Evolutionary conservation across 2,329 filamentous ascomycete species (phyloP).

Genomic region (Fusarium sp.): DNA sequence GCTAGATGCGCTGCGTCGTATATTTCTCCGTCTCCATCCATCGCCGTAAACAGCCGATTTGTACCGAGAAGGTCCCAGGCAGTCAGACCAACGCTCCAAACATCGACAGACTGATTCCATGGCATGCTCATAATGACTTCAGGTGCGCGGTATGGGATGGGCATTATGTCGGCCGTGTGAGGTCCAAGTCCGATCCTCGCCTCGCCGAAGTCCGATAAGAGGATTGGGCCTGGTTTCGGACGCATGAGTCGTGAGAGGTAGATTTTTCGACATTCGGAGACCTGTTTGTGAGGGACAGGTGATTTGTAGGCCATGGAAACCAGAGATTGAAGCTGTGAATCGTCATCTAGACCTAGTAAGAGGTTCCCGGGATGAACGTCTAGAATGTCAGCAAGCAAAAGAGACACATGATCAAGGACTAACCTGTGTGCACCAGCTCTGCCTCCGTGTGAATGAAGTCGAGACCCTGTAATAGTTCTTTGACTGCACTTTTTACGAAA

Average conservation of each 20-base stretch:
- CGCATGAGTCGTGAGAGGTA: slow-evolving; percentile 40
- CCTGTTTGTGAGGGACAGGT: slow-evolving; percentile 35
- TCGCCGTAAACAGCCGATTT: slow-evolving; percentile 29
- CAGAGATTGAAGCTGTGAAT: slow-evolving; percentile 30
- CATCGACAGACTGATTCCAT: slow-evolving; percentile 41
- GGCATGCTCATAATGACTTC: slow-evolving; percentile 33
- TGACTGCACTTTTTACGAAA: slow-evolving; percentile 44
- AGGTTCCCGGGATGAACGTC: slow-evolving; percentile 42
- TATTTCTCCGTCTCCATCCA: slow-evolving; percentile 30
- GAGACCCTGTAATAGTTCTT: slow-evolving; percentile 44
- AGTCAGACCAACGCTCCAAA: slow-evolving; percentile 43
- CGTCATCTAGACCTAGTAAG: slow-evolving; percentile 32
- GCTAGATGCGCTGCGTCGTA: slow-evolving; percentile 37
- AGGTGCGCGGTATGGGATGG: slow-evolving; percentile 37
- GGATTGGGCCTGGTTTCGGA: slow-evolving; percentile 36
- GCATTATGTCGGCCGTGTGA: slow-evolving; percentile 43
- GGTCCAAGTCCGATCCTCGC: slow-evolving; percentile 37
- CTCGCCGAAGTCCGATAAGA: slow-evolving; percentile 44
- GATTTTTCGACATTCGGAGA: slow-evolving; percentile 26
- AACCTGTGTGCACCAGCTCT: slow-evolving; percentile 45
- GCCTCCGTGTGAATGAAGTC: slow-evolving; percentile 48
- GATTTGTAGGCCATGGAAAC: slow-evolving; percentile 34
- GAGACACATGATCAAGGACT: neutral
- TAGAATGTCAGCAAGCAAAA: no score
- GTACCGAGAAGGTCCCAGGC: slow-evolving; percentile 38